These are phyloP conservation scores for Scortechinia acanthostroma DNA, from an alignment of 2,329 filamentous ascomycete species.

Conservation along the genomic window DNA sequence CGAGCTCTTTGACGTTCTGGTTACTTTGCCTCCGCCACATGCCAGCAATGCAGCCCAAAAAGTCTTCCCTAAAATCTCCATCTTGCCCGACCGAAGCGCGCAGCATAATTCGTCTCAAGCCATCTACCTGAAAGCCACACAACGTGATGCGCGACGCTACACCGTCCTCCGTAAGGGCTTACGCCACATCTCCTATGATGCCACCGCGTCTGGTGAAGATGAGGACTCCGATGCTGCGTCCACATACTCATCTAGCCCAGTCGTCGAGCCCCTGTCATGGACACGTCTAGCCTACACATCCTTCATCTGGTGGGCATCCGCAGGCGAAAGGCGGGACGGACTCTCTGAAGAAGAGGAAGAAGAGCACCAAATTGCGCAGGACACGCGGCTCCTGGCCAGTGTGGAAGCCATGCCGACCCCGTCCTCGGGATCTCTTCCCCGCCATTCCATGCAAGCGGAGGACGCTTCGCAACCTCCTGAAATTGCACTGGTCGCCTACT, in stretches of 20 bases:
- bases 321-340: conserved; percentile 47
- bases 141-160: not conserved
- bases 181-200: conserved; percentile 6
- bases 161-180: not conserved
- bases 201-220: conserved; percentile 7
- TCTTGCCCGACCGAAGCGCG: not conserved
- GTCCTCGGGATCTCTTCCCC: conserved; percentile 11
- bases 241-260: conserved; percentile 27
- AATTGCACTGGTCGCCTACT: conserved; percentile 37
- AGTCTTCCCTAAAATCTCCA: not conserved
- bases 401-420: conserved; percentile 19
- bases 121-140: not conserved
- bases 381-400: conserved; percentile 25
- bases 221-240: conserved; percentile 27
- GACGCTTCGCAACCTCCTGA: conserved; percentile 26
- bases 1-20: not conserved
- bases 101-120: not conserved
- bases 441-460: conserved; percentile 12
- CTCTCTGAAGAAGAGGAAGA: conserved; percentile 41
- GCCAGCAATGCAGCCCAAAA: not conserved
- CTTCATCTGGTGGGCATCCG: conserved; percentile 64
- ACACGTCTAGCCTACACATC: conserved; percentile 49
- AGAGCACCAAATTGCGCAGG: conserved; percentile 33
- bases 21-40: not conserved
- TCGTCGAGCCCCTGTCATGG: conserved; percentile 52